phyloP scores from a whole-genome alignment of 768 basidiomycete species.

The Rhodotorula paludigena region DNA sequence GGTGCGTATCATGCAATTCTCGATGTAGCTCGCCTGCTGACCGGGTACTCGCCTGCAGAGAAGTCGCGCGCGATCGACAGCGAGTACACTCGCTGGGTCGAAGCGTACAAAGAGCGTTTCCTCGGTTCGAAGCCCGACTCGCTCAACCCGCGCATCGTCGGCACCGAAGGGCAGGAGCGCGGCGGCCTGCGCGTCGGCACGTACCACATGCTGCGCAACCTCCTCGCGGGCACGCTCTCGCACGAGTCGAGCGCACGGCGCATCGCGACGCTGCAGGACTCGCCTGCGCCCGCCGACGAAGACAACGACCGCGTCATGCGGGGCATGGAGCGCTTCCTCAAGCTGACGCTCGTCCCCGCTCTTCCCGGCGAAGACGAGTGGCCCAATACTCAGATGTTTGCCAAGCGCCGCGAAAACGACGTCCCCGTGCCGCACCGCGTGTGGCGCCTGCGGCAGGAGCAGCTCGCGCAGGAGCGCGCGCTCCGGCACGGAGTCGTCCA shows the following conservation, averaged over 20 bases:
- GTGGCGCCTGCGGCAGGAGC: neutral
- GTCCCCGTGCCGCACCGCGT: conserved; percentile 22
- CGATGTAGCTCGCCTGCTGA: neutral
- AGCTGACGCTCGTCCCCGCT: conserved; percentile 2
- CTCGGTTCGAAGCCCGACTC: neutral
- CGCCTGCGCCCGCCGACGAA: too few species aligned
- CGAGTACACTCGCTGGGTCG: neutral
- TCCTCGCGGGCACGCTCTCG: neutral
- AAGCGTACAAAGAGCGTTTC: neutral
- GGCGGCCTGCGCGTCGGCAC: neutral
- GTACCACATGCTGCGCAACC: neutral
- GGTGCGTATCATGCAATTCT: neutral
- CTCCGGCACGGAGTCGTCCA: neutral
- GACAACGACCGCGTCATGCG: too few species aligned
- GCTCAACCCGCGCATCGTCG: neutral
- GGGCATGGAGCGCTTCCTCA: neutral
- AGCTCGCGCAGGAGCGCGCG: neutral
- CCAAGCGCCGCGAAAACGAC: neutral
- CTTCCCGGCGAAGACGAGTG: conserved; percentile 2
- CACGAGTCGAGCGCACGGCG: neutral
- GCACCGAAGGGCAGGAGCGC: neutral
- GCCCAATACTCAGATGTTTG: neutral
- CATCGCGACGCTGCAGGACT: too few species aligned
- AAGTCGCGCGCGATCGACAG: neutral
- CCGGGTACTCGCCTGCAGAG: neutral